phyloP scores from a whole-genome alignment of 2,329 filamentous ascomycete species.

The Trichophyton benhamiae region DNA sequence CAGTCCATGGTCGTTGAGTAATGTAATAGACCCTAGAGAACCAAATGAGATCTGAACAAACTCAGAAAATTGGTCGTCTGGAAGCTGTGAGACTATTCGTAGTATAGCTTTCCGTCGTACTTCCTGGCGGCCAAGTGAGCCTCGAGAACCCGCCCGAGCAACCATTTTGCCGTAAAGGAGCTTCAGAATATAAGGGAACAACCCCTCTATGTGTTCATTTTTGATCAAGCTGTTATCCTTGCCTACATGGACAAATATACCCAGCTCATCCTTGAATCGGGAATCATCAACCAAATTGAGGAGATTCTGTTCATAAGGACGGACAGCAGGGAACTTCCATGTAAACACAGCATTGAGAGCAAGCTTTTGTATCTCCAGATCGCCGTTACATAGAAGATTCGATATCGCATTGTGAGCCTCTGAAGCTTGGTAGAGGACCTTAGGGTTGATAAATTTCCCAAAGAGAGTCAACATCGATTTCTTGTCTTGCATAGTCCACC shows the following conservation, averaged over 20 bases:
- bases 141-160: conserved; percentile 62
- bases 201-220: conserved; percentile 54
- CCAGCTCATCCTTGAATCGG: conserved; percentile 86
- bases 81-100: conserved; percentile 66
- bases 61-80: conserved; percentile 57
- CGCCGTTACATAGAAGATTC: conserved; percentile 69
- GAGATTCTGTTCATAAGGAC: conserved; percentile 71
- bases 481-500: conserved; percentile 52
- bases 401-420: conserved; percentile 68
- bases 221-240: conserved; percentile 53
- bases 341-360: conserved; percentile 73
- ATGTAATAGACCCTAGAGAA: conserved; percentile 48
- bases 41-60: conserved; percentile 78
- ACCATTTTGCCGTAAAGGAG: conserved; percentile 84
- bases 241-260: conserved; percentile 68
- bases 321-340: conserved; percentile 72
- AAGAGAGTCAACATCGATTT: conserved; percentile 74
- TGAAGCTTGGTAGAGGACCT: conserved; percentile 62
- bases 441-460: conserved; percentile 74
- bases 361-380: conserved; percentile 75
- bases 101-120: conserved; percentile 62
- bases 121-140: conserved; percentile 64
- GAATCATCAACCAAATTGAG: conserved; percentile 80
- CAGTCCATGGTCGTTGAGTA: conserved; percentile 35
- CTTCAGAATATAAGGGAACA: conserved; percentile 79